A percentile compares a stretch with the other conserved stretches of the same genome.
Evolutionary conservation across 1,284 basidiomycete genomes (phyloP).

Genomic region (Moniliella sp.): DNA sequence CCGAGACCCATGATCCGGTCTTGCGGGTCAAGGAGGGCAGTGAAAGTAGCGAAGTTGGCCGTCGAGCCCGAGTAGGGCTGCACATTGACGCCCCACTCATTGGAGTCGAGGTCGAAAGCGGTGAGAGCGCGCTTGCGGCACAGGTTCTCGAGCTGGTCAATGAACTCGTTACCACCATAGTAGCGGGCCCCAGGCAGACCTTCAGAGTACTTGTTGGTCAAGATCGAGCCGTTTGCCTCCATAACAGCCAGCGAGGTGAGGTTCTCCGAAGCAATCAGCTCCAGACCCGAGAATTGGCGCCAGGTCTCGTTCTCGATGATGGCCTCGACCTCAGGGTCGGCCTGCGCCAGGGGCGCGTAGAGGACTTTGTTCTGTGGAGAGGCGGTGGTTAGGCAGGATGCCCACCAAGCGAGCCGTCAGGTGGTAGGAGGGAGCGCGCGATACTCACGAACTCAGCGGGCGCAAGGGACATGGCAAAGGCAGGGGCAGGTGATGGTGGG

Average conservation of each 20-base stretch:
- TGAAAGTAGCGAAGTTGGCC: slow-evolving; percentile 78
- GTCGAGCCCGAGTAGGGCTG: slow-evolving; percentile 76
- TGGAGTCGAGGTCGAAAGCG: slow-evolving; percentile 84
- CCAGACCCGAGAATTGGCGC: slow-evolving; percentile 82
- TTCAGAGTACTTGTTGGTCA: slow-evolving; percentile 82
- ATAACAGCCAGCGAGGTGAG: slow-evolving; percentile 40
- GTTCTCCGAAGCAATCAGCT: slow-evolving; percentile 75
- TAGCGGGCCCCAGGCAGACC: slow-evolving; percentile 61
- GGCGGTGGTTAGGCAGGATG: too few relatives aligned
- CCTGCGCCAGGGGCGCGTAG: slow-evolving; percentile 65
- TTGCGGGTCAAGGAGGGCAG: slow-evolving; percentile 85
- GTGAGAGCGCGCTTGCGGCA: slow-evolving; percentile 84
- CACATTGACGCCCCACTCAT: slow-evolving; percentile 88
- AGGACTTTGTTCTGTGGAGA: slow-evolving; percentile 72
- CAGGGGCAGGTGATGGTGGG: too few relatives aligned
- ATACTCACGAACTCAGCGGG: too few relatives aligned
- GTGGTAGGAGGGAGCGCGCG: too few relatives aligned
- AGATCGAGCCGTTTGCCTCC: slow-evolving; percentile 94
- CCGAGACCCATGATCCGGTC: slow-evolving; percentile 98
- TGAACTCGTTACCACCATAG: slow-evolving; percentile 69
- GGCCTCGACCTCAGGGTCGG: slow-evolving; percentile 80
- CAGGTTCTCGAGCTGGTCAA: slow-evolving; percentile 83
- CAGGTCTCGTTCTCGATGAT: slow-evolving; percentile 98
- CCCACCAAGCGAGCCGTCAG: too few relatives aligned
- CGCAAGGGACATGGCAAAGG: too few relatives aligned